Evolutionary conservation across 139 green algal species (phyloP), one percentile per base, ranked within the genome.

Genomic region (Chlorella sp.): DNA sequence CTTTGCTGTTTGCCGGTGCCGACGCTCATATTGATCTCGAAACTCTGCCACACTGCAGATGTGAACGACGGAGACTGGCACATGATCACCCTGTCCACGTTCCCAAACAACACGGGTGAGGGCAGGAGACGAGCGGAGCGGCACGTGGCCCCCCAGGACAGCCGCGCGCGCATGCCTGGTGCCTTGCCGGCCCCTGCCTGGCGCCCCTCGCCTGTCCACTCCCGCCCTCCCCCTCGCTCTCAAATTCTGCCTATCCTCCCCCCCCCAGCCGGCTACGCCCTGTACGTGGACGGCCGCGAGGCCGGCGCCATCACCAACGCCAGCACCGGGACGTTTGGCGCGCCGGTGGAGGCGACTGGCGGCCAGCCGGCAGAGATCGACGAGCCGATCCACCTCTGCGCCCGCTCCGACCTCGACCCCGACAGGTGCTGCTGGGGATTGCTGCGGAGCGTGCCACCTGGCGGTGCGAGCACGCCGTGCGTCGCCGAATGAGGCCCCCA

Each of bases 61-160:
- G 35, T 84, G 43, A 89, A 85, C 53, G 86, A 93, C 64, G 85
- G 83, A 25, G 27, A 65, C 14, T 93, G 89, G 89, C 89, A 92
- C 86, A 91, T 91, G 88, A n/a, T 93, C 56, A 90, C 83, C 0
- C 61, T 92, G 5, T 87, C 82, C 66, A 87, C 82, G 23, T 70
- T 78, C 36, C 67, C 75, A 14, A 74, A 72, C 33, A 48, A 67
- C 38, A 64, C 63, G 5, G 38, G 60, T n/a, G n/a, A n/a, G n/a
- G n/a, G n/a, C n/a, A n/a, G n/a, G n/a, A n/a, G n/a, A n/a, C n/a
- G n/a, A n/a, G n/a, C n/a, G n/a, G n/a, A n/a, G n/a, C n/a, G n/a
- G n/a, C n/a, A n/a, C n/a, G n/a, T n/a, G n/a, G n/a, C n/a, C n/a
- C n/a, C n/a, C n/a, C n/a, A n/a, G n/a, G n/a, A n/a, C n/a, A n/a